A percentile compares a stretch with the other conserved stretches of the same genome.
phyloP scores from a whole-genome alignment of 495 filamentous ascomycete species.

The Hyaloscypha variabilis region DNA sequence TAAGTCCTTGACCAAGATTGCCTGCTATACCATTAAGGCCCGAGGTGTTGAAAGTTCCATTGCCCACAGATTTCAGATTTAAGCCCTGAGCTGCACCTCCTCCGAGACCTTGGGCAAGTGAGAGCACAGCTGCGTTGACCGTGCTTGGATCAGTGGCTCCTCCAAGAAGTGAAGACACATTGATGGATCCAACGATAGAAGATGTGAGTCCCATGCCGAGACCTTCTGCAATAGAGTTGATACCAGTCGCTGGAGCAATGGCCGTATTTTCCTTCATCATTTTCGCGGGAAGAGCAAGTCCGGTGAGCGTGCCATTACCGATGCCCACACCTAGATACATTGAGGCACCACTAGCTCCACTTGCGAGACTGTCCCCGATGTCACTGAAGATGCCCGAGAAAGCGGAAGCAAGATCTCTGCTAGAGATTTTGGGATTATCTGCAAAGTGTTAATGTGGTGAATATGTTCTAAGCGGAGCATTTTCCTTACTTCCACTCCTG shows the following conservation, averaged over 20 bases:
- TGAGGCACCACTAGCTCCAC: slow-evolving; percentile 1
- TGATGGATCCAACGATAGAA: slow-evolving; percentile 12
- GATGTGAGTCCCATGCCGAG: slow-evolving; percentile 14
- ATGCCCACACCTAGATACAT: slow-evolving; percentile 19
- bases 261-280: slow-evolving; percentile 8
- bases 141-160: background rate
- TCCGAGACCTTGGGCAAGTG: slow-evolving; percentile 19
- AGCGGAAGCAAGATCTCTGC: slow-evolving; percentile 15
- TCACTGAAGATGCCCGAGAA: slow-evolving; percentile 16
- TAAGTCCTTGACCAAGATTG: slow-evolving; percentile 18
- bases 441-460: too few species aligned
- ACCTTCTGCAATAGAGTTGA: slow-evolving; percentile 11
- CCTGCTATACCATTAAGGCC: slow-evolving; percentile 20
- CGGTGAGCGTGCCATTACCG: slow-evolving; percentile 13
- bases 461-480: too few species aligned
- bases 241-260: slow-evolving; percentile 6
- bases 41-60: slow-evolving; percentile 6
- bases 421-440: background rate
- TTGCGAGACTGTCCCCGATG: background rate
- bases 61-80: slow-evolving; percentile 2
- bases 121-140: background rate
- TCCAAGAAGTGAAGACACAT: slow-evolving; percentile 5
- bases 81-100: slow-evolving; percentile 14
- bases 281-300: background rate
- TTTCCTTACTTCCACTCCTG: background rate